Conservation (phyloP, 768 basidiomycete genomes). For the Suillus brevipes region DNA sequence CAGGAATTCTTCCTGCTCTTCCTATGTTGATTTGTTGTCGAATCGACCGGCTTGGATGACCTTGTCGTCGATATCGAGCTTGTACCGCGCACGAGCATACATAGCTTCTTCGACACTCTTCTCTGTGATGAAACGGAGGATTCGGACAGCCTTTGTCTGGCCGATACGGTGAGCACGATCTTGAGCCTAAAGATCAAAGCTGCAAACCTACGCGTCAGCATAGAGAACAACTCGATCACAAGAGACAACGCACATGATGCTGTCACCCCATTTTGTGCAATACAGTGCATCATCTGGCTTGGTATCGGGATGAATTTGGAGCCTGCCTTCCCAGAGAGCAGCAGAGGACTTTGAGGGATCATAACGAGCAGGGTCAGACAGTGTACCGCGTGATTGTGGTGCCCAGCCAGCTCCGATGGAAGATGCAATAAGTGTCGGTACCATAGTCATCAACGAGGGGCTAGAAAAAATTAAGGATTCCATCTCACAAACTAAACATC, state of each 20-base stretch:
- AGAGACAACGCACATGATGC: conserved; percentile 67
- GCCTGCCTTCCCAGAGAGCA: conserved; percentile 80
- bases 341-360: conserved; percentile 83
- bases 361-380: conserved; percentile 72
- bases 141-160: conserved; percentile 96
- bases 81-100: conserved; percentile 91
- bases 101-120: conserved; percentile 99
- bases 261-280: conserved; percentile 31
- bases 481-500: conserved; percentile 17
- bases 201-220: conserved; percentile 29
- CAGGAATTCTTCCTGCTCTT: conserved; percentile 95
- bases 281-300: conserved; percentile 58
- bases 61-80: conserved; percentile 98
- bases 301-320: conserved; percentile 89
- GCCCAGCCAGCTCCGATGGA: conserved; percentile 69
- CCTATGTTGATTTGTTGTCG: conserved; percentile 97
- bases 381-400: conserved; percentile 53
- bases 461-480: conserved; percentile 41
- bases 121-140: conserved; percentile 95
- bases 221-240: conserved; percentile 3
- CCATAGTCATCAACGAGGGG: conserved; percentile 74
- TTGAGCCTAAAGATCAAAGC: conserved; percentile 95
- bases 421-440: conserved; percentile 71
- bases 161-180: conserved; percentile 99
- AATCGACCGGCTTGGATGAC: conserved; percentile 99